phyloP scores from a whole-genome alignment of 163 green algal genomes.

The Scenedesmus sp. region DNA sequence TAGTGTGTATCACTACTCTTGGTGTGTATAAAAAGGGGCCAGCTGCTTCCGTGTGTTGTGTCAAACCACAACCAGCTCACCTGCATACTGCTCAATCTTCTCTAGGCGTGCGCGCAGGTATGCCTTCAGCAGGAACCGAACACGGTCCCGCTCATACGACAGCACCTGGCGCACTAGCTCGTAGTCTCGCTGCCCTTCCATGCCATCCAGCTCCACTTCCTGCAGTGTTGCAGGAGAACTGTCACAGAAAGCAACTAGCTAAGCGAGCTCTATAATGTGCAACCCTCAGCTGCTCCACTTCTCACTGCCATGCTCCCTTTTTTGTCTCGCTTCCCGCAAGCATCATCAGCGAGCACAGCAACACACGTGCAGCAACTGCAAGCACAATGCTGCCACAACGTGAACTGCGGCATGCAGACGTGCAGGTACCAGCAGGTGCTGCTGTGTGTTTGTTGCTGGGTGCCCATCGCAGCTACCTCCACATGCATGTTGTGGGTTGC shows the following conservation, averaged over 20 bases:
- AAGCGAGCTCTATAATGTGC: too few relatives aligned
- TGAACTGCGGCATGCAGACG: neutral
- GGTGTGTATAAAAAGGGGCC: too few relatives aligned
- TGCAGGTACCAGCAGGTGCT: neutral
- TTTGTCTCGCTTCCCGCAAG: too few relatives aligned
- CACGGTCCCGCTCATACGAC: conserved; percentile 30
- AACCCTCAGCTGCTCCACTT: too few relatives aligned
- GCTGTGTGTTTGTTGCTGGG: neutral
- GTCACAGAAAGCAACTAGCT: too few relatives aligned
- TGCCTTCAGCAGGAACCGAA: conserved; percentile 49
- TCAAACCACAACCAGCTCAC: neutral
- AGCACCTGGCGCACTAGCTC: conserved; percentile 23
- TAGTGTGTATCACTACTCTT: too few relatives aligned
- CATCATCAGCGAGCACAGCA: too few relatives aligned
- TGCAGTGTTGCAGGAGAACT: neutral
- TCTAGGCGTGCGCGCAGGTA: conserved; percentile 43
- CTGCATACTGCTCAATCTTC: conserved; percentile 47
- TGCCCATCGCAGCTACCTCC: neutral
- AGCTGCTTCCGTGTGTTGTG: neutral
- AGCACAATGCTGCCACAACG: too few relatives aligned
- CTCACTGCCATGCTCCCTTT: too few relatives aligned
- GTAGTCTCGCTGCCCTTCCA: conserved; percentile 18
- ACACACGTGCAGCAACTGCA: too few relatives aligned
- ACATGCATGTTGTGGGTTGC: neutral
- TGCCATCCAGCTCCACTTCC: conserved; percentile 25